A percentile compares a stretch with the other conserved stretches of the same genome.
Conservation (phyloP, 2,329 filamentous ascomycete species). For the Monosporascus sp. region DNA sequence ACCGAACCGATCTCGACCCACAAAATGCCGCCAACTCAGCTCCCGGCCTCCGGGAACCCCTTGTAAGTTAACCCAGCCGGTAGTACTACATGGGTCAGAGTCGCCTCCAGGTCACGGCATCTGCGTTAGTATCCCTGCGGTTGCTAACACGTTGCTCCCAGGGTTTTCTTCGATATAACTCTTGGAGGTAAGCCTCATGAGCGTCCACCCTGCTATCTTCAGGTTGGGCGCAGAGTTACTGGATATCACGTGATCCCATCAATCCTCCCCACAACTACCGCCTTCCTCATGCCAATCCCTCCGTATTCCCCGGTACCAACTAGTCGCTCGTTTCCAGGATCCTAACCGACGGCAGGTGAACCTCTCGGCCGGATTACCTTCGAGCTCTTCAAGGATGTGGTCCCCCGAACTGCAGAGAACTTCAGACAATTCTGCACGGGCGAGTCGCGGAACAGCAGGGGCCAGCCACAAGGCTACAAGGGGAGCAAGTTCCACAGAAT, state of each 20-base stretch:
- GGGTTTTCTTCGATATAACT: constrained; percentile 73
- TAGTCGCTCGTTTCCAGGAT: background rate
- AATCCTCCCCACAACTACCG: too few relatives aligned
- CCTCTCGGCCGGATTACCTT: constrained; percentile 83
- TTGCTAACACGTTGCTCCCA: constrained; percentile 15
- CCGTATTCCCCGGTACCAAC: background rate
- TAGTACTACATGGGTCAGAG: background rate
- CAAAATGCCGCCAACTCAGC: constrained; percentile 31
- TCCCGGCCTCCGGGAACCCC: constrained; percentile 38
- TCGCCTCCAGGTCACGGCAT: background rate
- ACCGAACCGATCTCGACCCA: background rate
- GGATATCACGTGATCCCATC: background rate
- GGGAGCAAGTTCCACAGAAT: constrained; percentile 91
- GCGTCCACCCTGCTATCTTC: background rate
- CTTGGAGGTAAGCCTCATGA: constrained; percentile 59
- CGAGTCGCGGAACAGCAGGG: constrained; percentile 73
- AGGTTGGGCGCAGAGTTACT: background rate
- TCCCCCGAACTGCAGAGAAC: constrained; percentile 89
- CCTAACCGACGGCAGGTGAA: constrained; percentile 55
- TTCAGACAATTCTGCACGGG: constrained; percentile 97
- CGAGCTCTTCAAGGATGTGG: constrained; percentile 80
- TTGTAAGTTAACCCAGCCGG: constrained; percentile 29
- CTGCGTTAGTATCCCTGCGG: background rate
- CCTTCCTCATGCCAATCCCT: too few relatives aligned
- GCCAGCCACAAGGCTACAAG: constrained; percentile 88